Conservation (phyloP, 1,284 basidiomycete species). For the Takashimella tepidaria region DNA sequence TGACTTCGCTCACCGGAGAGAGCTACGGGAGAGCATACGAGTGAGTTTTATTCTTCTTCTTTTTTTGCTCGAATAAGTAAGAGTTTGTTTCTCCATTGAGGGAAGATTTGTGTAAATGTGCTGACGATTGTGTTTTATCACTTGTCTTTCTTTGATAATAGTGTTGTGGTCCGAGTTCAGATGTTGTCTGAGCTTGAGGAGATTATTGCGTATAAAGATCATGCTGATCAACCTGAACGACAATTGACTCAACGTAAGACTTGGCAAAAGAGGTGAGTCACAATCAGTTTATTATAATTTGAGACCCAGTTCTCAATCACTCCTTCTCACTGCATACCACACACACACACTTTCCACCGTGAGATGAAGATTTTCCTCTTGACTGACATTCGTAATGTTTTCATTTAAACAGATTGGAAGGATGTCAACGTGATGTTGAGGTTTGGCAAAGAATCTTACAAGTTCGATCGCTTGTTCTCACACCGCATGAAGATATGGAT, state of each 20-base stretch:
- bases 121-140: too few species aligned
- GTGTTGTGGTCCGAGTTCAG: constrained; percentile 93
- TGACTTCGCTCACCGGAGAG: constrained; percentile 89
- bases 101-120: too few species aligned
- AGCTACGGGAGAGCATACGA: constrained; percentile 95
- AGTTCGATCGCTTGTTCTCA: constrained; percentile 88
- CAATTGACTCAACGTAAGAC: constrained; percentile 81
- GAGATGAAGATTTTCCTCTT: too few species aligned
- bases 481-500: constrained; percentile 87
- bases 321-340: too few species aligned
- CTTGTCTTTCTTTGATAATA: constrained; percentile 48
- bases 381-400: background rate
- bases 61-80: too few species aligned
- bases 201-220: constrained; percentile 93
- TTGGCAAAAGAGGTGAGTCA: constrained; percentile 80
- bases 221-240: constrained; percentile 87
- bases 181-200: constrained; percentile 99
- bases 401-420: constrained; percentile 63
- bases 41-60: constrained; percentile 56
- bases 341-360: too few species aligned
- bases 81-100: too few species aligned
- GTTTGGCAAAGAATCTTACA: constrained; percentile 98
- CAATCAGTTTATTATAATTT: background rate
- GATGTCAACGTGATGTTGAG: constrained; percentile 97
- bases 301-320: too few species aligned